phyloP scores from a whole-genome alignment of 805 yeast species.

The Debaryomyces maramus region DNA sequence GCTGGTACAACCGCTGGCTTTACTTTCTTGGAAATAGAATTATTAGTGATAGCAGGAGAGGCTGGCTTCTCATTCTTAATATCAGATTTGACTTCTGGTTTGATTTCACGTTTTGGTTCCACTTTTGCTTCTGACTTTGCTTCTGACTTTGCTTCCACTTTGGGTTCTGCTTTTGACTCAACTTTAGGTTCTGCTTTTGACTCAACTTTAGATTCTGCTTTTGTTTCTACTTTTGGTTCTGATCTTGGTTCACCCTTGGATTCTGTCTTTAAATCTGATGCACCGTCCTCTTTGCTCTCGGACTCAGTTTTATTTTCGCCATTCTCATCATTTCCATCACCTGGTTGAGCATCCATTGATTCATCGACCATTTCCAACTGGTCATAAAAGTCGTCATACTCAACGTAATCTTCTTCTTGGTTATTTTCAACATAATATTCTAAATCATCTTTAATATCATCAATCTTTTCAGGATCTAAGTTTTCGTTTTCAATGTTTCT shows the following conservation, averaged over 20 bases:
- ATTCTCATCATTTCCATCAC: conserved; percentile 9
- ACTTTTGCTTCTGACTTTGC: conserved; percentile 3
- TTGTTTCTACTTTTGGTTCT: neutral
- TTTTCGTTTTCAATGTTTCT: conserved; percentile 78
- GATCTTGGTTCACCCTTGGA: neutral
- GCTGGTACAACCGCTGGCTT: conserved; percentile 18
- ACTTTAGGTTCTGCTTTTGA: neutral
- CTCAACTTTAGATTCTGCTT: conserved; percentile 1
- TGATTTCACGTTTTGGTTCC: conserved; percentile 1
- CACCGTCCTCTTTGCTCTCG: conserved; percentile 3
- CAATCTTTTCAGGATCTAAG: conserved; percentile 73
- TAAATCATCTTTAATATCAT: conserved; percentile 82
- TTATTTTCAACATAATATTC: conserved; percentile 91
- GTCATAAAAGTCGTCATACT: conserved; percentile 91
- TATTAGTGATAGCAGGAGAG: conserved; percentile 10
- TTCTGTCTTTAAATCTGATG: neutral
- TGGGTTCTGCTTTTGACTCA: conserved; percentile 3
- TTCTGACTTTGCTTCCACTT: neutral
- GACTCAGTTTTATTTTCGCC: conserved; percentile 3
- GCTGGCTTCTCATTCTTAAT: neutral
- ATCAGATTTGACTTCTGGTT: conserved; percentile 1
- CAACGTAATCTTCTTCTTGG: conserved; percentile 89
- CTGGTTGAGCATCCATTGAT: conserved; percentile 25
- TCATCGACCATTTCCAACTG: conserved; percentile 68
- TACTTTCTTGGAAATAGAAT: conserved; percentile 20